Percentiles rank a stretch among this genome's conserved stretches.
phyloP scores from a whole-genome alignment of 2,329 filamentous ascomycete genomes.

The Dissoconium aciculare region DNA sequence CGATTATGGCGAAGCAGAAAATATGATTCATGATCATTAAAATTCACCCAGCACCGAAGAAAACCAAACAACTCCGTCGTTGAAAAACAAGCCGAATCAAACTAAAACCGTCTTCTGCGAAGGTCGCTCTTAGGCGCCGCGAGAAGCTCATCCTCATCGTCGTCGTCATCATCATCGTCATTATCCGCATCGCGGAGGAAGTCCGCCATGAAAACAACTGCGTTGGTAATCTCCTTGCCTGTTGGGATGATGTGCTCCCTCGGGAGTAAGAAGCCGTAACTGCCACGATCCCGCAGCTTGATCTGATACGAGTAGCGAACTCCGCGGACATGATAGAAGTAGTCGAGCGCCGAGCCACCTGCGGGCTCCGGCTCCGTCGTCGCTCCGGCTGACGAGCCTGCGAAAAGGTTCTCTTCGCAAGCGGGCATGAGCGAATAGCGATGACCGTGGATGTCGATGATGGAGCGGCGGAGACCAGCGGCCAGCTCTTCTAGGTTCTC shows the following conservation, averaged over 20 bases:
- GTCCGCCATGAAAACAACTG: conserved; percentile 68
- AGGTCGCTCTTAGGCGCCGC: too few species aligned
- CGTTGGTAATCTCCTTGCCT: conserved; percentile 62
- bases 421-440: conserved; percentile 55
- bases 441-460: conserved; percentile 61
- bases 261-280: conserved; percentile 83
- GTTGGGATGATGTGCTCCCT: conserved; percentile 76
- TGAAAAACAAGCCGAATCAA: too few species aligned
- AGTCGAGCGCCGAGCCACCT: conserved; percentile 81
- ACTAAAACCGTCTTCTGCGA: too few species aligned
- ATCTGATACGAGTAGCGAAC: conserved; percentile 84
- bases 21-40: too few species aligned
- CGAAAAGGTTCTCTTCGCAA: conserved; percentile 60
- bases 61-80: too few species aligned
- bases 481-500: conserved; percentile 89
- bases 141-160: too few species aligned
- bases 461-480: conserved; percentile 74
- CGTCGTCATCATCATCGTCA: background rate
- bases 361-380: conserved; percentile 41
- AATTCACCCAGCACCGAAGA: too few species aligned
- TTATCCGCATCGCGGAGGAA: conserved; percentile 44
- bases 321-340: conserved; percentile 78
- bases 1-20: too few species aligned
- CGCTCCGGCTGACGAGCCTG: conserved; percentile 21
- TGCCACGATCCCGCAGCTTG: conserved; percentile 84